Percentiles rank a stretch among this genome's conserved stretches.
Evolutionary conservation across 495 filamentous ascomycete species (phyloP).

Genomic region (Penicillium paradoxum): DNA sequence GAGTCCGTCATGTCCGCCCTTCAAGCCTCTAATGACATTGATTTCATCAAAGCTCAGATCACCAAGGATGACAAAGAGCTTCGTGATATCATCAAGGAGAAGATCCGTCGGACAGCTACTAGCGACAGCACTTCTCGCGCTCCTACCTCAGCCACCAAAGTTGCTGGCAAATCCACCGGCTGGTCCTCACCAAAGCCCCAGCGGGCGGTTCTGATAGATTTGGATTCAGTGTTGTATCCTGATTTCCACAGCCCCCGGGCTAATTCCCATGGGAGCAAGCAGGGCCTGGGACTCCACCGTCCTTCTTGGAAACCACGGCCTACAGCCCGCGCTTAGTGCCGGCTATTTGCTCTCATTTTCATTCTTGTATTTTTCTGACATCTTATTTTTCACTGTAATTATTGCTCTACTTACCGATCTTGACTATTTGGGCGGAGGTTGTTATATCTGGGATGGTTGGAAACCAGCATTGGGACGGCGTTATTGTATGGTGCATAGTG

Average conservation of each 20-base stretch:
- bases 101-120: slow-evolving; percentile 20
- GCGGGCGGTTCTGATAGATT: slow-evolving; percentile 45
- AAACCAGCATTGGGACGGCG: slow-evolving; percentile 30
- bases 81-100: slow-evolving; percentile 62
- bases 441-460: slow-evolving; percentile 14
- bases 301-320: slow-evolving; percentile 35
- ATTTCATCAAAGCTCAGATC: slow-evolving; percentile 81
- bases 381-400: slow-evolving; percentile 5
- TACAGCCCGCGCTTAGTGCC: slow-evolving; percentile 29
- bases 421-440: slow-evolving; percentile 12
- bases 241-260: slow-evolving; percentile 27
- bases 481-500: slow-evolving; percentile 10
- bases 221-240: slow-evolving; percentile 34
- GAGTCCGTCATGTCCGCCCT: slow-evolving; percentile 74
- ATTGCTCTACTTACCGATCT: slow-evolving; percentile 3
- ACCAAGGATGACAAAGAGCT: slow-evolving; percentile 69
- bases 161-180: slow-evolving; percentile 19
- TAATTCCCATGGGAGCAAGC: slow-evolving; percentile 21
- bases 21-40: slow-evolving; percentile 45
- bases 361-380: slow-evolving; percentile 3
- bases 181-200: slow-evolving; percentile 35
- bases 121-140: slow-evolving; percentile 11
- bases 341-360: slow-evolving; percentile 4
- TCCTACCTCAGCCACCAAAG: slow-evolving; percentile 14
- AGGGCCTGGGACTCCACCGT: slow-evolving; percentile 27